Conservation (phyloP, 2,329 filamentous ascomycete genomes). For the Emmonsia crescens region DNA sequence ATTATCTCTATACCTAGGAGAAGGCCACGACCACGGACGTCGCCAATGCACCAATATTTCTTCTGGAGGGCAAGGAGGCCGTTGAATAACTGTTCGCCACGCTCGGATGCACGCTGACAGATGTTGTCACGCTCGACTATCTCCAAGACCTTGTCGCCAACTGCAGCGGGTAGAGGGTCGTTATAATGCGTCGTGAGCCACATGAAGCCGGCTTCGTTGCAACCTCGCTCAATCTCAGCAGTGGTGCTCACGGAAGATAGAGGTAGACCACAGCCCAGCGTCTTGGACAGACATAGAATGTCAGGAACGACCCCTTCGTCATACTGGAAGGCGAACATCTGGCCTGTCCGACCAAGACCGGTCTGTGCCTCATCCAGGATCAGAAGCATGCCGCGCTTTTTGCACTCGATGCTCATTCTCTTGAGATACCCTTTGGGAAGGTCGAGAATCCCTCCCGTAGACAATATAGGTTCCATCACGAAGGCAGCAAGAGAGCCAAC, state of each 20-base stretch:
- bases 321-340: conserved; percentile 50
- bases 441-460: conserved; percentile 49
- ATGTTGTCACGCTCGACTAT: conserved; percentile 48
- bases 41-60: conserved; percentile 51
- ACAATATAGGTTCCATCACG: conserved; percentile 51
- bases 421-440: conserved; percentile 49
- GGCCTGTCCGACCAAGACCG: conserved; percentile 44
- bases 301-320: conserved; percentile 40
- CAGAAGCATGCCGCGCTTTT: conserved; percentile 45
- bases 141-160: conserved; percentile 52
- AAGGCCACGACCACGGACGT: conserved; percentile 49
- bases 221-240: conserved; percentile 41
- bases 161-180: conserved; percentile 49
- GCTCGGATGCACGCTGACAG: conserved; percentile 34
- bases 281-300: conserved; percentile 52
- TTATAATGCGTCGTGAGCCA: conserved; percentile 53
- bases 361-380: conserved; percentile 54
- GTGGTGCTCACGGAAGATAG: conserved; percentile 49
- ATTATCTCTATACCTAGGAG: conserved; percentile 52
- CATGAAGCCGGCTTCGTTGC: conserved; percentile 40
- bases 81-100: conserved; percentile 38
- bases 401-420: conserved; percentile 44
- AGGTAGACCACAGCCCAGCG: conserved; percentile 50
- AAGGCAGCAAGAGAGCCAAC: conserved; percentile 53
- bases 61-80: conserved; percentile 38